Percentiles rank a stretch among this genome's conserved stretches.
Conservation (phyloP, 2,329 filamentous ascomycete genomes). For the Seiridium unicorne region DNA sequence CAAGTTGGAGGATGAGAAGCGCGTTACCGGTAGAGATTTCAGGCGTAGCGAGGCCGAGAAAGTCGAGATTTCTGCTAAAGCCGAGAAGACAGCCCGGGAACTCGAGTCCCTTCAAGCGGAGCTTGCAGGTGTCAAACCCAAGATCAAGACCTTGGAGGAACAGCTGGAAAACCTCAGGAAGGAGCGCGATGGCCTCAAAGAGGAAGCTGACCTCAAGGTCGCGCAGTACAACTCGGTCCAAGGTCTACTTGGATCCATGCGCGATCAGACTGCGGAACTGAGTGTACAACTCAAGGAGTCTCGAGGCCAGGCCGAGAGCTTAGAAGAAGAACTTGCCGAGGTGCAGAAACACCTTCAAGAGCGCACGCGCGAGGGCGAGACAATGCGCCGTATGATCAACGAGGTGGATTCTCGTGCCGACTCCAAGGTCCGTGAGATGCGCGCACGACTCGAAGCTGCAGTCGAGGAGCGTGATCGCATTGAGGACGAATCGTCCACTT, state of each 20-base stretch:
- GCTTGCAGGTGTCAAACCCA: conserved; percentile 61
- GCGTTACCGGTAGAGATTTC: conserved; percentile 72
- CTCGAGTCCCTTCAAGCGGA: conserved; percentile 73
- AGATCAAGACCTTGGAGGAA: conserved; percentile 68
- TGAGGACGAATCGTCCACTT: conserved; percentile 83
- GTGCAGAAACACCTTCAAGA: conserved; percentile 83
- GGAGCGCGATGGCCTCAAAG: conserved; percentile 66
- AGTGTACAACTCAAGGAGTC: conserved; percentile 90
- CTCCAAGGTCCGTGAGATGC: conserved; percentile 81
- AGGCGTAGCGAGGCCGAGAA: conserved; percentile 77
- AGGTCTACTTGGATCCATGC: conserved; percentile 85
- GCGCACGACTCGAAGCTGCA: conserved; percentile 81
- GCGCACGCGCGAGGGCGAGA: conserved; percentile 87
- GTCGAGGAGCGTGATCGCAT: conserved; percentile 92
- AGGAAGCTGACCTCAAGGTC: conserved; percentile 80
- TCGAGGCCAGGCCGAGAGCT: conserved; percentile 73
- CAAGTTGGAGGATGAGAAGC: conserved; percentile 76
- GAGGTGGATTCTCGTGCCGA: conserved; percentile 86
- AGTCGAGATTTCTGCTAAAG: conserved; percentile 70
- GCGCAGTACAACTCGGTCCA: conserved; percentile 86
- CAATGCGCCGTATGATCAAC: conserved; percentile 83
- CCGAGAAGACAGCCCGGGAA: conserved; percentile 70
- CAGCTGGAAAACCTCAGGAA: conserved; percentile 66
- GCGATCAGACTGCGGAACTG: conserved; percentile 86
- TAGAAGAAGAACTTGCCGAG: conserved; percentile 91